phyloP scores from a whole-genome alignment of 140 eudicot genomes.

The Senecio squalidus region DNA sequence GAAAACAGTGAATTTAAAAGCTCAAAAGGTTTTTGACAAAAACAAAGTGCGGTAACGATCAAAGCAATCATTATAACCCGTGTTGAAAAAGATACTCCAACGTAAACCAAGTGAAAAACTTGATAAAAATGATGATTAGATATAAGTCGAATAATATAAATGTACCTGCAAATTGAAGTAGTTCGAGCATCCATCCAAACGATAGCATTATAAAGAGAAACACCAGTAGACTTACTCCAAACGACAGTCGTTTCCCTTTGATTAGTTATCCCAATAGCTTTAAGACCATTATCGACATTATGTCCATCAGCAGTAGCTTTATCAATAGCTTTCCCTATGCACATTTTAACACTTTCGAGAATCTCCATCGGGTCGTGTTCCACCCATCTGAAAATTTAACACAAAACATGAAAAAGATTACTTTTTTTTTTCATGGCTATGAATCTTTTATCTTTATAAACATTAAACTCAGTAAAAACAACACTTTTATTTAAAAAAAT shows the following conservation, averaged over 20 bases:
- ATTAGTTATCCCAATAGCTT: conserved; percentile 83
- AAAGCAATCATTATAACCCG: not conserved
- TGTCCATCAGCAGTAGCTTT: conserved; percentile 81
- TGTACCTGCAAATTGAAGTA: conserved; percentile 85
- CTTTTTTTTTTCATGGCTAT: not conserved
- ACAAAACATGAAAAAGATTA: not conserved
- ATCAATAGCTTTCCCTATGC: conserved; percentile 76
- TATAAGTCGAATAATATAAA: not conserved
- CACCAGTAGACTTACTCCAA: conserved; percentile 93
- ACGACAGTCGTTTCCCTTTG: conserved; percentile 93
- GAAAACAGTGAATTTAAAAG: not conserved
- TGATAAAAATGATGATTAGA: not conserved
- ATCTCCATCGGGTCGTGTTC: conserved; percentile 98
- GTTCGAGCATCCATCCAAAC: conserved; percentile 99
- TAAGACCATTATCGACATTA: conserved; percentile 69
- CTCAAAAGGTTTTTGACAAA: not conserved
- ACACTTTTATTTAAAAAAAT: no score
- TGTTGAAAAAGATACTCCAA: not conserved
- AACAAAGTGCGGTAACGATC: not conserved
- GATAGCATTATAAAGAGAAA: conserved; percentile 79
- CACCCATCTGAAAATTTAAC: conserved; percentile 61
- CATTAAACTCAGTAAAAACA: not conserved
- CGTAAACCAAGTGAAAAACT: not conserved
- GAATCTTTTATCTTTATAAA: not conserved
- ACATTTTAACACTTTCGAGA: conserved; percentile 70